Base-by-base conservation (phyloP, 495 filamentous ascomycete species). In the Cladorrhinum samala region DNA sequence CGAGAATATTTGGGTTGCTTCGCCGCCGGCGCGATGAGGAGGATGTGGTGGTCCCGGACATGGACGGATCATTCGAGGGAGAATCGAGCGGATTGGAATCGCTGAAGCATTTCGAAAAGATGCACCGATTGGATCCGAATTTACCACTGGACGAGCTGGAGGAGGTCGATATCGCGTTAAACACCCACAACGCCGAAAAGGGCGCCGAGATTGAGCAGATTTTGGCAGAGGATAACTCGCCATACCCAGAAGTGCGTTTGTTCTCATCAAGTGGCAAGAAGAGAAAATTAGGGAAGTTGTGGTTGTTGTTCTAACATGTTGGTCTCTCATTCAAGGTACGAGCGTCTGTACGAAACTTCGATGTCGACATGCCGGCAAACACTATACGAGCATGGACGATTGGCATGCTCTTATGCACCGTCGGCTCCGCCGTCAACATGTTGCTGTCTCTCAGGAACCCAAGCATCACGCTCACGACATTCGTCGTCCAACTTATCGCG, bases 351-450 rank as follows among this genome's bases (percentile, higher is more conserved):
- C 76, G 77, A 23, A 77, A 84, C 59, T 73, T 78, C 59, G 84
- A 88, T 61, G 84, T 87, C 59, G 85, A 86, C 40, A 74, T 84
- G 45, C 77, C 80, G 24, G 74, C 72, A 50, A 87, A 86, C 60
- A 89, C 85, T 21, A 75, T 89, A 43, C 82, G 85, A 18, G 85
- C 85, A 20, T 89, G 85, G 85, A 65, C 77, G 5, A 81, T 89
- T 55, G 85, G 85, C n/a, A 53, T 88, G 60, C 23, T 87, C 14
- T 66, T 80, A 33, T 74, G 72, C 59, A 83, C 84, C 2, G 65
- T 85, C 47, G 85, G 81, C 13, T 85, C 85, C 2, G 78, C 71
- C 5, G 88, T 88, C 61, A 88, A 90, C 65, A 80, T 82, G 71
- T 64, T 88, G 41, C 84, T 89, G 69, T 85, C 81, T 27, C 71